Percentiles rank a stretch among this genome's conserved stretches.
These are phyloP conservation scores for Medicago arabica DNA, from an alignment of 306 rosid species.

Conservation along the genomic window DNA sequence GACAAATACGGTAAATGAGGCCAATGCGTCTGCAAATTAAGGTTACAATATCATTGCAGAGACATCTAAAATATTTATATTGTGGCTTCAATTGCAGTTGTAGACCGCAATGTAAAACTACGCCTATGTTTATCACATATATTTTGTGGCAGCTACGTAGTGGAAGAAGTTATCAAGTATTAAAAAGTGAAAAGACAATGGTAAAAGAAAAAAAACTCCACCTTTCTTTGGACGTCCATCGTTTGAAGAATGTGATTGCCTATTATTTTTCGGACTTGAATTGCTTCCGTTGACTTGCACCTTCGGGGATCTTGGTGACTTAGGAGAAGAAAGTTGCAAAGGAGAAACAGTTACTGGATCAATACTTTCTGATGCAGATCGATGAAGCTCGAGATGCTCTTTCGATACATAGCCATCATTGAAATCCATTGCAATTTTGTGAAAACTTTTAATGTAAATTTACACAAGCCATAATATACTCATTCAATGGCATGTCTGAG, in stretches of 20 bases:
- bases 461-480: slow-evolving; percentile 25
- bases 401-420: slow-evolving; percentile 53
- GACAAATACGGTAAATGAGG: no score
- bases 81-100: no score
- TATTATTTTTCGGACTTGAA: slow-evolving; percentile 47
- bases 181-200: not conserved
- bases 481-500: slow-evolving; percentile 16
- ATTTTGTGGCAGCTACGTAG: slow-evolving; percentile 9
- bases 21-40: no score
- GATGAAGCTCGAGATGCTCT: slow-evolving; percentile 56
- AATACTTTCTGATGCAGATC: slow-evolving; percentile 54
- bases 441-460: slow-evolving; percentile 34
- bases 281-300: slow-evolving; percentile 43
- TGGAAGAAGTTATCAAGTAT: slow-evolving; percentile 2
- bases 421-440: slow-evolving; percentile 55
- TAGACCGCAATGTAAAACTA: no score
- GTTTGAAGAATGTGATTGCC: slow-evolving; percentile 49
- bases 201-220: slow-evolving; percentile 27
- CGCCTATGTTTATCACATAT: not conserved
- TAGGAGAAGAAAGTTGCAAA: slow-evolving; percentile 52
- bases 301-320: slow-evolving; percentile 50
- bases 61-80: no score
- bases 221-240: slow-evolving; percentile 69
- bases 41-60: no score
- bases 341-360: slow-evolving; percentile 58